phyloP scores from a whole-genome alignment of 2,329 filamentous ascomycete genomes.

The Aspergillus neotritici region DNA sequence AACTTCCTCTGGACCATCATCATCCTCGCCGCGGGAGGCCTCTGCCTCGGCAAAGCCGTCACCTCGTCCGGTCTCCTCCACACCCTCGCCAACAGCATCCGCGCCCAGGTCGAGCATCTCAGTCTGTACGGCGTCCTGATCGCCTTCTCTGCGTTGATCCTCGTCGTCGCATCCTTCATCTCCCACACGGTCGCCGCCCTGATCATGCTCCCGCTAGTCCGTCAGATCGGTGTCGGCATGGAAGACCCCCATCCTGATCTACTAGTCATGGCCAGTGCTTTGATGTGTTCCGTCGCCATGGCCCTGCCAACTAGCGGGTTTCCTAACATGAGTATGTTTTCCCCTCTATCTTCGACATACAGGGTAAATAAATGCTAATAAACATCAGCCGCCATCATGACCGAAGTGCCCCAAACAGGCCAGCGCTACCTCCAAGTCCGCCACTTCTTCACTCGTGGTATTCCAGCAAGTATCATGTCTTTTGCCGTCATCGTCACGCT shows the following conservation, averaged over 20 bases:
- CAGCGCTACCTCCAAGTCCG: constrained; percentile 86
- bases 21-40: constrained; percentile 87
- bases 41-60: constrained; percentile 89
- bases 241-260: constrained; percentile 86
- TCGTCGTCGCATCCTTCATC: constrained; percentile 95
- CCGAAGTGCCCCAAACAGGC: constrained; percentile 86
- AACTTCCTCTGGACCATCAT: constrained; percentile 99
- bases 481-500: constrained; percentile 78
- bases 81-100: constrained; percentile 76
- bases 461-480: constrained; percentile 78
- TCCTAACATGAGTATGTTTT: constrained; percentile 93
- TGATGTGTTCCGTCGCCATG: constrained; percentile 99
- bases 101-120: constrained; percentile 65
- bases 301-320: constrained; percentile 92
- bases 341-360: neutral
- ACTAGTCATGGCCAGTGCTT: constrained; percentile 85
- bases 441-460: constrained; percentile 90
- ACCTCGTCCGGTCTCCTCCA: constrained; percentile 87
- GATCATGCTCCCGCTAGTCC: constrained; percentile 87
- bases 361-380: constrained; percentile 15
- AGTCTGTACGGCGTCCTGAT: constrained; percentile 80
- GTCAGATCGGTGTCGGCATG: constrained; percentile 79
- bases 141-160: constrained; percentile 75
- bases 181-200: constrained; percentile 93
- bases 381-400: constrained; percentile 85